Evolutionary conservation across 2,329 filamentous ascomycete species (phyloP).

Genomic region (Exophiala phaeomuriformis): DNA sequence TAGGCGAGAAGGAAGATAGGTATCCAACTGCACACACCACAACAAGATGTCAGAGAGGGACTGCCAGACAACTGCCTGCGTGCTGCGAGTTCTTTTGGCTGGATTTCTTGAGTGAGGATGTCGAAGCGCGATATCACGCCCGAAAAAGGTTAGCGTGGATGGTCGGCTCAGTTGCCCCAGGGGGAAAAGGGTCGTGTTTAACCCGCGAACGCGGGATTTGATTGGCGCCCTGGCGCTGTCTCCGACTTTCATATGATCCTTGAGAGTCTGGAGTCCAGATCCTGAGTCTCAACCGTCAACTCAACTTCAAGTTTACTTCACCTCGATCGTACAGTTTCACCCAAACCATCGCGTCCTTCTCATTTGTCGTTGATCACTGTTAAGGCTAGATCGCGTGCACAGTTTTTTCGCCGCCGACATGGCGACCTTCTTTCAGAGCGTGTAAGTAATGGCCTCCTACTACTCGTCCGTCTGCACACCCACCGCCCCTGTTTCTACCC

Average conservation of each 20-base stretch:
- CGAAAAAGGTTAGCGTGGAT: slow-evolving; percentile 5
- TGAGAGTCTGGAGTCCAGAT: background rate
- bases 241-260: background rate
- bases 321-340: background rate
- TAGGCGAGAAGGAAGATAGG: background rate
- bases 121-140: background rate
- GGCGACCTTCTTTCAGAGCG: slow-evolving; percentile 45
- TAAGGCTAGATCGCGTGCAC: background rate
- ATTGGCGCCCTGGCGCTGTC: background rate
- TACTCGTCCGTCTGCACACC: background rate
- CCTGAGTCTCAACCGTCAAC: background rate
- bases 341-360: background rate
- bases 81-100: too few relatives aligned
- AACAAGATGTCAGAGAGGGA: too few relatives aligned
- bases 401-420: slow-evolving; percentile 29
- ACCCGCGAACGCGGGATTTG: background rate
- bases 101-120: background rate
- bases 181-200: background rate
- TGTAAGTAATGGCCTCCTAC: slow-evolving; percentile 32
- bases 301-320: too few relatives aligned
- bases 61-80: too few relatives aligned
- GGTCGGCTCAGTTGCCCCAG: slow-evolving; percentile 10
- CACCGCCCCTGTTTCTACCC: background rate
- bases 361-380: background rate
- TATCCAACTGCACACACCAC: too few relatives aligned